Percentiles rank a stretch among this genome's conserved stretches.
These are phyloP conservation scores for Sanguinoderma infundibulare DNA, from an alignment of 1,284 basidiomycete genomes.

Conservation along the genomic window DNA sequence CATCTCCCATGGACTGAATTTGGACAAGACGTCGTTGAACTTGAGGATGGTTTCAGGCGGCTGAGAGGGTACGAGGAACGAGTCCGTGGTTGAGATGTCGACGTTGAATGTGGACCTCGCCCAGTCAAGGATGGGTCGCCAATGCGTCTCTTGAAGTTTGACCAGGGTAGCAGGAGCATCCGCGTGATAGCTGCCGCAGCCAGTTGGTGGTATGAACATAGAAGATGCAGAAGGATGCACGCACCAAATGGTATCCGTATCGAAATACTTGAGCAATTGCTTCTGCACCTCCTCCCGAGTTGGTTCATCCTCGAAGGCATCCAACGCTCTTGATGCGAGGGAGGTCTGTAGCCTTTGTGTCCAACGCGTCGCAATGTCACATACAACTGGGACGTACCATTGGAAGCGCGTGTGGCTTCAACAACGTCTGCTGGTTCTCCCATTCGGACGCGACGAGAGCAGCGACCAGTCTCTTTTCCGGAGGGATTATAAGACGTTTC, in stretches of 20 bases:
- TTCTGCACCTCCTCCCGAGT: slow-evolving; percentile 70
- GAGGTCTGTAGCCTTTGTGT: slow-evolving; percentile 69
- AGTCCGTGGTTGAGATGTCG: slow-evolving; percentile 70
- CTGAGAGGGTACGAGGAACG: slow-evolving; percentile 72
- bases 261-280: slow-evolving; percentile 85
- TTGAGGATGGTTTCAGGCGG: slow-evolving; percentile 67
- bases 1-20: slow-evolving; percentile 83
- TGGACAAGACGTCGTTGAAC: slow-evolving; percentile 59
- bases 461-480: slow-evolving; percentile 74
- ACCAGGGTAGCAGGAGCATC: slow-evolving; percentile 79
- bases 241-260: slow-evolving; percentile 96
- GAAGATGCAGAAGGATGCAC: not conserved
- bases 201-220: not conserved
- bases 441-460: slow-evolving; percentile 93
- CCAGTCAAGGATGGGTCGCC: slow-evolving; percentile 91
- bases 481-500: slow-evolving; percentile 73
- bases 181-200: slow-evolving; percentile 76
- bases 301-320: slow-evolving; percentile 66
- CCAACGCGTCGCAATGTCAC: not conserved
- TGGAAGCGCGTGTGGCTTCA: slow-evolving; percentile 92
- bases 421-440: slow-evolving; percentile 87
- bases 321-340: slow-evolving; percentile 87
- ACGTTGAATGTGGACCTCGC: slow-evolving; percentile 67
- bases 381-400: slow-evolving; percentile 60
- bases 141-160: slow-evolving; percentile 83